Base-by-base conservation (phyloP, 352 stramenopile species). In the Globisporangium echinulatum region DNA sequence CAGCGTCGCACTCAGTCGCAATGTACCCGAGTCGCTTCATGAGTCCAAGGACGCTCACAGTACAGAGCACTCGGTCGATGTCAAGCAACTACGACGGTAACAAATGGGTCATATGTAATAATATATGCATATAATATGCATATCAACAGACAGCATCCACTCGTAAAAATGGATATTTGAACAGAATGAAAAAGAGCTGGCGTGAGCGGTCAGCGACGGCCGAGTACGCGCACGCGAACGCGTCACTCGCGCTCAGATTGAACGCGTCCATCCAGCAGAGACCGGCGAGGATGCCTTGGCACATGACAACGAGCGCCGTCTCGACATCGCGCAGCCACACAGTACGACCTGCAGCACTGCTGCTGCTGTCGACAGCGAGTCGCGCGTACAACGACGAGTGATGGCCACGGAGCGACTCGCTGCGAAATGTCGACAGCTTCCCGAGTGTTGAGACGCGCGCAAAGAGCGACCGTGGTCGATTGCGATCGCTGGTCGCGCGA, bases 261-360 rank as follows among this genome's bases (percentile, higher is more conserved):
- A 88, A 62, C 5, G 75, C 71, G 25, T 88, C 73, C 70, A 85
- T 78, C 80, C 80, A 88, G 65, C 76, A 79, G 51, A 90, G 74
- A 19, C 80, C 80, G 2, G 73, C 66, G 15, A 82, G 54, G 52
- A 85, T 69, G 7, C 80, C 80, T 47, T 87, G 68, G 14, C 74
- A 66, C 68, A 86, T 63, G 3, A 87, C 55, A 4, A 78, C 62
- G 0, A 79, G 36, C n/a, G 72, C 70, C 7, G 73, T 70, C 36
- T 81, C 75, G 19, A 77, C 48, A 10, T 86, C 71, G 7, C 48
- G 56, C 15, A 74, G 47, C 13, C 42, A 37, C 62, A 37, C 37
- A 47, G 25, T 68, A 19, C 17, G 17, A 19, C 17, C 17, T 19
- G 17, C 17, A 19, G 17, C 17, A 52, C 0, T 67, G 52, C 36